Evolutionary conservation across 192 early-diverging fungal genomes (phyloP), one percentile per base, ranked within the genome.

Genomic region (Paraglomus occultum): DNA sequence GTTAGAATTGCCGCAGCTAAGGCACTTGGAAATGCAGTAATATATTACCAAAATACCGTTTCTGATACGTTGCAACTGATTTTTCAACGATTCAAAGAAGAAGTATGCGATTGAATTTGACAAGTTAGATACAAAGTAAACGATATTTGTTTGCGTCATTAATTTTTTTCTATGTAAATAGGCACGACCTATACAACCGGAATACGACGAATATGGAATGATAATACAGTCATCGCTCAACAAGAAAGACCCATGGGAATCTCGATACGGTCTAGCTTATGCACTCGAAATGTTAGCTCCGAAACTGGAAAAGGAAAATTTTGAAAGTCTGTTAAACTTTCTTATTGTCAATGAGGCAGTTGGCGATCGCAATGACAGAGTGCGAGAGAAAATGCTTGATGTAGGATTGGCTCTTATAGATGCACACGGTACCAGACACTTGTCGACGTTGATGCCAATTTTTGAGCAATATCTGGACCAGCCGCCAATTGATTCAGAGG

Each of bases 121-220:
- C 40, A 47, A 54, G 31, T 8, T 42, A n/a, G n/a, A n/a, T n/a
- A n/a, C n/a, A n/a, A n/a, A n/a, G 51, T 52, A 52, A 50, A 42
- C 45, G 10, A 15, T 7, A 11, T 45, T 60, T 43, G 17, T 10
- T 40, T 39, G 43, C 40, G 51, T 45, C 5, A 54, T 7, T 71
- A 40, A 44, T 66, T 51, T 31, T 74, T 74, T 51, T 82, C 80
- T 31, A 52, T 42, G 51, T 23, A 12, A 39, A 39, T 75, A 86
- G 86, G 82, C 88, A 47, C 76, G 83, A 46, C 80, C 92, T 11
- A 84, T 94, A 17, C 85, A 85, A 23, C 95, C 95, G 8, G 90
- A 95, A 70, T 94, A 91, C 63, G 95, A 99, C 73, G 88, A 89
- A 54, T 96, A 83, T 69, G 96, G 95, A 48, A 89, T 99, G 65